Percentiles rank a stretch among this genome's conserved stretches.
Evolutionary conservation across 2,329 filamentous ascomycete genomes (phyloP).

Genomic region (Neonectria neomacrospora): DNA sequence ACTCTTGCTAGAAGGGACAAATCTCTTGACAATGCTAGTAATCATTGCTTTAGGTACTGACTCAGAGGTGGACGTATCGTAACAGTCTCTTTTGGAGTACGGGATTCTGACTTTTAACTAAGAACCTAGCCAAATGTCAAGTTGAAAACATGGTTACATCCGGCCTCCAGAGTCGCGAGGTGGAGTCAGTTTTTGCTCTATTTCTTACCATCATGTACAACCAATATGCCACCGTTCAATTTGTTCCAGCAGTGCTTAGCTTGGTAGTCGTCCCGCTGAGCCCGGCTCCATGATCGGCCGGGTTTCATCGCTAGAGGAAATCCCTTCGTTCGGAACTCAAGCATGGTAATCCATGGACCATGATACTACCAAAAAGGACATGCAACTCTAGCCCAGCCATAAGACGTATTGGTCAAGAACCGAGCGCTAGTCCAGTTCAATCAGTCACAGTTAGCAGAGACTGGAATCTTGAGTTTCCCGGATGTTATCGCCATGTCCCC

Average conservation of each 20-base stretch:
- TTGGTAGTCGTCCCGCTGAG: not conserved
- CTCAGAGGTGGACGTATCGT: not conserved
- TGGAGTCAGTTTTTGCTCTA: too few species aligned
- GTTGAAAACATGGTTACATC: too few species aligned
- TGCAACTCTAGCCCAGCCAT: not conserved
- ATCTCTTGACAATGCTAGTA: not conserved
- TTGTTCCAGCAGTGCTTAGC: too few species aligned
- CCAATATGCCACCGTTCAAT: too few species aligned
- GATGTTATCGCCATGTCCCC: not conserved
- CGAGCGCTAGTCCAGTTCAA: too few species aligned
- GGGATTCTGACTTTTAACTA: not conserved
- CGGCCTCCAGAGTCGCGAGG: too few species aligned
- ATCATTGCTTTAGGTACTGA: too few species aligned
- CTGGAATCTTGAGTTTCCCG: not conserved
- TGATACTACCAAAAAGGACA: not conserved
- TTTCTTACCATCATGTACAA: too few species aligned
- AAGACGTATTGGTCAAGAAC: not conserved
- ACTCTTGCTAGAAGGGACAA: not conserved
- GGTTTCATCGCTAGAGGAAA: not conserved
- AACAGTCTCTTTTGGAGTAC: not conserved
- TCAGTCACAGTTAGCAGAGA: too few species aligned
- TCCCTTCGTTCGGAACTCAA: not conserved
- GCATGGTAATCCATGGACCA: not conserved
- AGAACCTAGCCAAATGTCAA: not conserved
- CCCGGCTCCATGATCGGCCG: not conserved